Evolutionary conservation across 1,139 yeast species (phyloP), one percentile per base, ranked within the genome.

Genomic region (Kluyveromyces marxianus): DNA sequence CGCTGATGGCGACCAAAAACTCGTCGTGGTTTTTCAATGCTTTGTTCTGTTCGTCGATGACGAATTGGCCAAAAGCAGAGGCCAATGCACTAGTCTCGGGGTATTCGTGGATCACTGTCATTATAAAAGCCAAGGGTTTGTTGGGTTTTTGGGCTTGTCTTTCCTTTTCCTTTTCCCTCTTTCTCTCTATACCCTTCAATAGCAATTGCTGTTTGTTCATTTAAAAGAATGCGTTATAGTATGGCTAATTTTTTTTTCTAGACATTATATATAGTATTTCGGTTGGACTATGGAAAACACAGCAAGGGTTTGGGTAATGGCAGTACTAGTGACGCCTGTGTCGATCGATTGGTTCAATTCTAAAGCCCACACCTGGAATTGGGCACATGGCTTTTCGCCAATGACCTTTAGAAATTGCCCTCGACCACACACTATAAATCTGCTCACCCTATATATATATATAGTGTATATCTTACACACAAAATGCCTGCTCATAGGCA

Each of bases 1-100:
- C 97, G 47, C 94, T 83, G 41, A 90, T 74, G 25, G 96, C 97
- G 51, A 90, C 73, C 54, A 76, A 77, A 68, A 90, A 90, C 21
- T 29, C 24, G 27, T 62, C 47, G 58, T 67, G 38, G 58, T 62
- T 37, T 28, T 63, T 56, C 49, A 83, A 66, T 2, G 80, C 80
- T 30, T 68, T 62, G 50, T 79, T 69, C 63, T 84, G 92, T 44
- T 72, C 64, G 44, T 71, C 65, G 32, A 83, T 56, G 37, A 84
- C 70, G 58, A 75, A 76, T 44, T 56, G 53, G 8, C 71, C 89
- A 42, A 83, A 77, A 2, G 80, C 72, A 39, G 67, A 64, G 51
- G 89, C 83, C 39, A 83, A 81, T 28, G 74, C 78, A 21, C 59
- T 64, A n/a, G 81, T 73, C 41, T 78, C 77, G 14, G 72, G 59